Conservation (phyloP, 176 grass and related monocot species). For the Hyparrhenia diplandra region DNA sequence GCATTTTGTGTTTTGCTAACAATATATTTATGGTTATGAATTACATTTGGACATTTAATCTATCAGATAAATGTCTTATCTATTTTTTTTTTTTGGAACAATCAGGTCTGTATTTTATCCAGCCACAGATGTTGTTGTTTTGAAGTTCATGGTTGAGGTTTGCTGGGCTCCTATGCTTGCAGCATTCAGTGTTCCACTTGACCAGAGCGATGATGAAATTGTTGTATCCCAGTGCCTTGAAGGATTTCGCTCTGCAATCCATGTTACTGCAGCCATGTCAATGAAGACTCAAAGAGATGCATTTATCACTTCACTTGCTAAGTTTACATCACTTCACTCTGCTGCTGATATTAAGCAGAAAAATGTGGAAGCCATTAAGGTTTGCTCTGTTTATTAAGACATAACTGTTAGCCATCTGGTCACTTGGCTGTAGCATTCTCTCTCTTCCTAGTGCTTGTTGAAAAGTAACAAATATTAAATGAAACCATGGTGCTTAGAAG, state of each 20-base stretch:
- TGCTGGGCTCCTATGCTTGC: conserved; percentile 99
- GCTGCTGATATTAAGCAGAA: conserved; percentile 92
- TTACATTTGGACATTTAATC: conserved; percentile 23
- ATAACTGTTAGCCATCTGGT: conserved; percentile 11
- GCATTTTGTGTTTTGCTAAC: conserved; percentile 15
- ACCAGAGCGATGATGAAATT: conserved; percentile 83
- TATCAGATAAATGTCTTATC: conserved; percentile 25
- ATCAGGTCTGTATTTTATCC: conserved; percentile 96
- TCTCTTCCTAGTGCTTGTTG: conserved; percentile 21
- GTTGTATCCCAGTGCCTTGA: conserved; percentile 86
- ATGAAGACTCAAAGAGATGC: conserved; percentile 99
- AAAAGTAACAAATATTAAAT: conserved; percentile 1
- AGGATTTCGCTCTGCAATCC: conserved; percentile 91
- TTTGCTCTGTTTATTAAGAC: conserved; percentile 35
- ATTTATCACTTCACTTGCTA: conserved; percentile 97
- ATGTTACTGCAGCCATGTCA: conserved; percentile 97
- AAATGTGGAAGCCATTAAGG: conserved; percentile 98
- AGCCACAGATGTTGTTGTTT: conserved; percentile 86
- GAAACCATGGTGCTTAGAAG: neutral
- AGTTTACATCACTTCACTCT: conserved; percentile 98
- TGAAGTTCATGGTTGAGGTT: conserved; percentile 98
- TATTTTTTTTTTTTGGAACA: conserved; percentile 29
- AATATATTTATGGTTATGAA: neutral
- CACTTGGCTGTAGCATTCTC: neutral
- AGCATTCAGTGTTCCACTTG: conserved; percentile 98